Percentiles rank a stretch among this genome's conserved stretches.
Evolutionary conservation across 495 filamentous ascomycete species (phyloP).

Genomic region (Tirmania nivea): DNA sequence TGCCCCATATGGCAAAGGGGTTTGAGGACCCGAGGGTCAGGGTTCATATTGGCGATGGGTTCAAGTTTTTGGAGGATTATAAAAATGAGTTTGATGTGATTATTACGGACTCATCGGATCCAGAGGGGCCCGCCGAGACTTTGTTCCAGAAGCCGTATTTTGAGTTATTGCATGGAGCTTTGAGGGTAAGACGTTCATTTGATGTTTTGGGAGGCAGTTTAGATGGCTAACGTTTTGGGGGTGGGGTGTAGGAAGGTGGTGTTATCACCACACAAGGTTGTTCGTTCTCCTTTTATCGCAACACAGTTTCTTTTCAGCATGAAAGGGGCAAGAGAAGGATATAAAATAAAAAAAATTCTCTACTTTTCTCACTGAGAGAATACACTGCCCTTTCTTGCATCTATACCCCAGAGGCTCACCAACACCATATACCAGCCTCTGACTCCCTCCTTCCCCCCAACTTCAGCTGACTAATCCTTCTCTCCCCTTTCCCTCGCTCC

Average conservation of each 20-base stretch:
- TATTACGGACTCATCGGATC: constrained; percentile 96
- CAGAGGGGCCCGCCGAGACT: constrained; percentile 83
- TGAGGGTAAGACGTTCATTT: constrained; percentile 24
- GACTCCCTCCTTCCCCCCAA: no score
- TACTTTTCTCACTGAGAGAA: no score
- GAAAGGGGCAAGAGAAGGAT: background rate
- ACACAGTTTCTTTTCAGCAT: background rate
- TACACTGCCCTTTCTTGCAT: no score
- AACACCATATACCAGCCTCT: no score
- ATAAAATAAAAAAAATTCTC: background rate
- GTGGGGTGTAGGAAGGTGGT: constrained; percentile 47
- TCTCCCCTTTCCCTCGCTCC: no score
- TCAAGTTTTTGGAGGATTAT: constrained; percentile 83
- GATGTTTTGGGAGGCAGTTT: background rate
- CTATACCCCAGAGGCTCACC: no score
- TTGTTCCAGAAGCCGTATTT: constrained; percentile 99
- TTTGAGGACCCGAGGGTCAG: constrained; percentile 84
- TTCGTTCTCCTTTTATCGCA: constrained; percentile 52
- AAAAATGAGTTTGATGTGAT: constrained; percentile 97
- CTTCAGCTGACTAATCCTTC: no score
- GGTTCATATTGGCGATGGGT: constrained; percentile 84
- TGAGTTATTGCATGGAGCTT: constrained; percentile 65
- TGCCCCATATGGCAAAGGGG: constrained; percentile 80
- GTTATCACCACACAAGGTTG: constrained; percentile 99
- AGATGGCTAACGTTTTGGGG: no score